Percentiles rank a stretch among this genome's conserved stretches.
Conservation (phyloP, 2,329 filamentous ascomycete genomes). For the Fusarium pseudonygamai region DNA sequence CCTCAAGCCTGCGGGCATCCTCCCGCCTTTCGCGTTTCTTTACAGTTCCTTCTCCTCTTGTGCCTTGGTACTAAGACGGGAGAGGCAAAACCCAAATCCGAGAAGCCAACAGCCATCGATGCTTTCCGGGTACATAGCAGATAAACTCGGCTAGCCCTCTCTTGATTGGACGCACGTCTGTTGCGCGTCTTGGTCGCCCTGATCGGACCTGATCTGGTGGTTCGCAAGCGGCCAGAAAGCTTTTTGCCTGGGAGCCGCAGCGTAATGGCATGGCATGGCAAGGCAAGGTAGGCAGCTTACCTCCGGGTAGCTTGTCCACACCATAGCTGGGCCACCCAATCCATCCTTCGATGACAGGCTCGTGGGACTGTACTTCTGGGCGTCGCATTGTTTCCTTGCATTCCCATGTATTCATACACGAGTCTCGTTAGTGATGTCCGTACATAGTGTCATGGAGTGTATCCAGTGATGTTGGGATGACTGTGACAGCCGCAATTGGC, state of each 20-base stretch:
- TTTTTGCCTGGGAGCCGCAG: conserved; percentile 18
- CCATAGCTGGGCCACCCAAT: conserved; percentile 31
- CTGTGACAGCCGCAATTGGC: conserved; percentile 29
- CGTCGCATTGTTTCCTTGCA: conserved; percentile 23
- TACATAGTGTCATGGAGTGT: conserved; percentile 32
- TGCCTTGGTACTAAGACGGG: conserved; percentile 12
- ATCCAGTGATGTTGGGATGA: conserved; percentile 33
- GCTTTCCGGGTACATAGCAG: conserved; percentile 18
- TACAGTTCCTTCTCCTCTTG: not conserved
- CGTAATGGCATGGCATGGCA: not conserved
- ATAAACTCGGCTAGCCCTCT: not conserved
- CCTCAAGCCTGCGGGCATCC: not conserved
- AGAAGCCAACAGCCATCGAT: conserved; percentile 16
- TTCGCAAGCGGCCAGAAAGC: conserved; percentile 23
- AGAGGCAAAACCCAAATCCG: conserved; percentile 22
- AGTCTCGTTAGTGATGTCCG: conserved; percentile 30
- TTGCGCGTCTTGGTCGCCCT: conserved; percentile 31
- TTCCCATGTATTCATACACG: conserved; percentile 35
- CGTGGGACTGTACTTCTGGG: conserved; percentile 31
- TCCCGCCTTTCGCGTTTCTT: conserved; percentile 5
- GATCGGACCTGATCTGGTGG: conserved; percentile 26
- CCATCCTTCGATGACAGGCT: conserved; percentile 33
- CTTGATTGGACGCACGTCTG: conserved; percentile 22
- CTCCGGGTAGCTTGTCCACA: conserved; percentile 31
- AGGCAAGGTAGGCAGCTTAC: conserved; percentile 19